A percentile compares a stretch with the other conserved stretches of the same genome.
Evolutionary conservation across 192 early-diverging fungal species (phyloP).

Genomic region (Funneliformis geosporum): DNA sequence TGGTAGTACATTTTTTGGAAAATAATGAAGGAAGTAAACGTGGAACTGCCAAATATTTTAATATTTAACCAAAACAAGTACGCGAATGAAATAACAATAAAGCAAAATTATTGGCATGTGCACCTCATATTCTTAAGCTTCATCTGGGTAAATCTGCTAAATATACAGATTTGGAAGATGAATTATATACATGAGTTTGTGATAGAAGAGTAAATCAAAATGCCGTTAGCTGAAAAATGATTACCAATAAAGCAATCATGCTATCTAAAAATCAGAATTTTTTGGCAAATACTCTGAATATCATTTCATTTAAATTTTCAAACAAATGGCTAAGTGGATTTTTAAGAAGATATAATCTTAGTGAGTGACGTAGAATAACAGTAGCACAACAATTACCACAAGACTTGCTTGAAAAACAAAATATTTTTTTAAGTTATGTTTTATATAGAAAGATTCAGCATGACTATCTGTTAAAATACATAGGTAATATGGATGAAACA

Average conservation of each 20-base stretch:
- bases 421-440: conserved; percentile 25
- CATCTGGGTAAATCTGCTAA: background rate
- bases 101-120: too few species aligned
- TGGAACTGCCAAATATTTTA: too few species aligned
- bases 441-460: background rate
- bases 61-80: too few species aligned
- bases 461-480: conserved; percentile 12
- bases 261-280: background rate
- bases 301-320: background rate
- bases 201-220: background rate
- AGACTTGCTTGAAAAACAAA: conserved; percentile 12
- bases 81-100: too few species aligned
- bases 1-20: too few species aligned
- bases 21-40: too few species aligned
- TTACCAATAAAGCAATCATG: background rate
- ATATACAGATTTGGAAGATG: background rate
- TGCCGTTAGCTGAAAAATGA: background rate
- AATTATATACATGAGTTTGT: background rate
- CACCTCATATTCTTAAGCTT: background rate
- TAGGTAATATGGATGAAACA: conserved; percentile 21
- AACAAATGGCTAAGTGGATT: conserved; percentile 9
- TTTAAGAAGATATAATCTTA: background rate
- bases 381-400: background rate
- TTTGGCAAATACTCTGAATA: background rate
- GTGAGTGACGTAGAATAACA: background rate